Conservation (phyloP, 106 monocot species). For the Narthecium ossifragum region DNA sequence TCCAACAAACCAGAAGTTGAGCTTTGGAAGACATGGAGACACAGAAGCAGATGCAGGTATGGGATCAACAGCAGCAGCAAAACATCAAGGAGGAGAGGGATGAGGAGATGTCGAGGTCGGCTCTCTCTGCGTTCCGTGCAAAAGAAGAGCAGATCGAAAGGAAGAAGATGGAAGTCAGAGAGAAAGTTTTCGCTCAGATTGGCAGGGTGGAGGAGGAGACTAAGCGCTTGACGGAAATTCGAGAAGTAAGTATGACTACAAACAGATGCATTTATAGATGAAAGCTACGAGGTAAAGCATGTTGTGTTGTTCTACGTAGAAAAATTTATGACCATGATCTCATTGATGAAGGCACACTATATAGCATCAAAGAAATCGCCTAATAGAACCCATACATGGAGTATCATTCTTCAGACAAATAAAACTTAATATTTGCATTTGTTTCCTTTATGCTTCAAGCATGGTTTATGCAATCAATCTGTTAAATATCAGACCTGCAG, state of each 20-base stretch:
- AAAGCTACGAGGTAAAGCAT: no score
- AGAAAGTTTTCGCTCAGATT: slow-evolving; percentile 47
- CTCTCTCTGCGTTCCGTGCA: slow-evolving; percentile 47
- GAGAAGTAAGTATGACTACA: slow-evolving; percentile 37
- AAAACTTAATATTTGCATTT: no score
- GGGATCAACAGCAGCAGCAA: slow-evolving; percentile 21
- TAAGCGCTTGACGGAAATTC: slow-evolving; percentile 65
- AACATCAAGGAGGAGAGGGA: slow-evolving; percentile 27
- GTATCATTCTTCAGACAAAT: no score
- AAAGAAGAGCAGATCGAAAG: slow-evolving; percentile 79
- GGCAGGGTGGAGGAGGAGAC: slow-evolving; percentile 73
- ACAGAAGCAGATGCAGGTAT: slow-evolving; percentile 17
- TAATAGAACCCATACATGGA: no score
- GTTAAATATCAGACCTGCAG: no score
- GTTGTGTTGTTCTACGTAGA: no score
- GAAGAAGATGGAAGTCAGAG: slow-evolving; percentile 66
- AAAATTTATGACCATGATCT: no score
- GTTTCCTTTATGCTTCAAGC: no score
- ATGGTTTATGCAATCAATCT: no score
- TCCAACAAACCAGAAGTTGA: background rate
- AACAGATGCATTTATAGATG: background rate
- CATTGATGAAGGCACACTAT: background rate
- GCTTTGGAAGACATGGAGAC: background rate
- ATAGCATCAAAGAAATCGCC: background rate
- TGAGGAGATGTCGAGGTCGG: slow-evolving; percentile 46